Conservation (phyloP, 225 moss, liverwort and hornwort genomes). For the Pleurozium schreberi region DNA sequence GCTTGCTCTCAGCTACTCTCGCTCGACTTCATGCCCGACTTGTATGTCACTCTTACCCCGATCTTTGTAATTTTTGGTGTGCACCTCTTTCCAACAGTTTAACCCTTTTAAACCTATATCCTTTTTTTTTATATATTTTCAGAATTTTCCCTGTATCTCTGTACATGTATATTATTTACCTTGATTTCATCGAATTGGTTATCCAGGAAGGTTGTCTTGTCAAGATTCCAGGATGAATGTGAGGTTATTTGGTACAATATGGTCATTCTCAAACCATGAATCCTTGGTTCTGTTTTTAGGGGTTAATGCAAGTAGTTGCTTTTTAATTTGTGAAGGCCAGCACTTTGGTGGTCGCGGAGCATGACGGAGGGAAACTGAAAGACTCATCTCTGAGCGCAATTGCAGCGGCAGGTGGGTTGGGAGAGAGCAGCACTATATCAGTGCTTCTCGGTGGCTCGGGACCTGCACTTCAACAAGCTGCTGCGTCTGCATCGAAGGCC, state of each 20-base stretch:
- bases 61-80: not conserved
- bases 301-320: not conserved
- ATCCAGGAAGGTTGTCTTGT: not conserved
- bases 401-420: slow-evolving; percentile 52
- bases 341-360: slow-evolving; percentile 73
- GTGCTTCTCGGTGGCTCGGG: slow-evolving; percentile 69
- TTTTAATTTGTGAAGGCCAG: slow-evolving; percentile 36
- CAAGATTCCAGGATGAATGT: not conserved
- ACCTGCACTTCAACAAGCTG: slow-evolving; percentile 55
- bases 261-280: not conserved
- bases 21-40: slow-evolving; percentile 11
- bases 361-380: slow-evolving; percentile 64
- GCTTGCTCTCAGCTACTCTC: not conserved
- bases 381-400: slow-evolving; percentile 52
- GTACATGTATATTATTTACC: not conserved
- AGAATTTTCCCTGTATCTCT: not conserved
- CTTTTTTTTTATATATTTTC: no score
- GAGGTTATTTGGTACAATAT: not conserved
- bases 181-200: not conserved
- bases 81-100: not conserved
- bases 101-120: not conserved
- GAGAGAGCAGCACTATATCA: slow-evolving; percentile 44
- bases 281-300: not conserved
- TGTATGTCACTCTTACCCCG: not conserved
- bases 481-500: slow-evolving; percentile 56